Evolutionary conservation across 768 basidiomycete genomes (phyloP).

Genomic region (Podaxis sp.): DNA sequence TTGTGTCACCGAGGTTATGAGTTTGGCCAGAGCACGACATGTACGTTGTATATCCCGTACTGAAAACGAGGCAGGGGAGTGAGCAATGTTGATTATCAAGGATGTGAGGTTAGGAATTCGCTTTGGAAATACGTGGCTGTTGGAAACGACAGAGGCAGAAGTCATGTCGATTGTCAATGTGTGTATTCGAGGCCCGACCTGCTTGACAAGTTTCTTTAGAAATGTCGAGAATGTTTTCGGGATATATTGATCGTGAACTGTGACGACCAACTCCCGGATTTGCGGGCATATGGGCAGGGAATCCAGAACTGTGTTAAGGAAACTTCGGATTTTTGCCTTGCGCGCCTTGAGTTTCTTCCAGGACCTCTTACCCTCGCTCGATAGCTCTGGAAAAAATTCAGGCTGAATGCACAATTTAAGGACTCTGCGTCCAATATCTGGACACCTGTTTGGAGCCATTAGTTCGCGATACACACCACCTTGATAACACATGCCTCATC

Average conservation of each 20-base stretch:
- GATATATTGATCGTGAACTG: conserved; percentile 24
- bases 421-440: conserved; percentile 22
- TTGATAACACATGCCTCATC: conserved; percentile 18
- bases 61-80: too few species aligned
- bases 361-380: background rate
- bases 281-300: conserved; percentile 18
- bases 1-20: background rate
- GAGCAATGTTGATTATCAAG: background rate
- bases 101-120: background rate
- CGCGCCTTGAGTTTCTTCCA: background rate
- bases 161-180: background rate
- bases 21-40: background rate
- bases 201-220: conserved; percentile 20
- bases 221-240: conserved; percentile 22
- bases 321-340: background rate
- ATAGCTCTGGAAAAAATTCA: conserved; percentile 25
- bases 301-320: conserved; percentile 17
- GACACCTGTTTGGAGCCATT: conserved; percentile 12
- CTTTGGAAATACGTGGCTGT: background rate
- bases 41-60: background rate
- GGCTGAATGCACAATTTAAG: conserved; percentile 26
- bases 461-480: background rate
- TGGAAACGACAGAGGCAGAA: background rate
- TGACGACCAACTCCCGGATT: conserved; percentile 23
- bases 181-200: background rate